Base-by-base conservation (phyloP, 805 yeast genomes). In the Spathaspora sp. region DNA sequence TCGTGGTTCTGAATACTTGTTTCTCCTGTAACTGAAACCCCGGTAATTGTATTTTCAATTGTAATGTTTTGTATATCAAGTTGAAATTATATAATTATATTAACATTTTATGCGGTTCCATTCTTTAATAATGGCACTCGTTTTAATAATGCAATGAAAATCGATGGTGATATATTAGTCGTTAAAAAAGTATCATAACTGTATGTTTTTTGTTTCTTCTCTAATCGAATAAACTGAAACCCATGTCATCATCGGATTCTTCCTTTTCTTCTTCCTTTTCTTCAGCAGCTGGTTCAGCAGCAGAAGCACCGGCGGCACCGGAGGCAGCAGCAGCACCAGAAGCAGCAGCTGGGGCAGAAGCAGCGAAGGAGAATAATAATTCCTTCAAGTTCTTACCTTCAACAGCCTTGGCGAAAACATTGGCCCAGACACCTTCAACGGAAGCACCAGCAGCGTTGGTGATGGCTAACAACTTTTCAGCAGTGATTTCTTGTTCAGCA, bases 221-320 rank as follows among this genome's bases (percentile, higher is more conserved):
- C 83, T 94, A 94, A 85, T 94, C 99, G 86, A 94, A 94, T 77
- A 94, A 88, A 83, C 96, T 96, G 85, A 87, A 84, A 67, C 96
- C 96, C 96, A 88, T 86, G 78, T 86, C 93, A 60, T 77, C 82
- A 66, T 83, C 89, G 61, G 82, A 81, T 71, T 81, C 86, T 67
- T 72, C 86, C 60, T 68, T 85, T 67, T 79, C 92, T 67, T 72
- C 87, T 62, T 69, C 85, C 60, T 75, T 88, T 66, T 79, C 90
- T 67, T 77, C 87, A 63, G 74, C 89, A 63, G 77, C 93, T 57
- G 75, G 94, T 56, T 75, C 94, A 61, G 83, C 79, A 65, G 64
- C 76, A 65, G 60, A 66, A 58, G 62, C 59, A 7, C 40, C 40
- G 51, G 66, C 66, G 58, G 67, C 67, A 52, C 68, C 67, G 57